phyloP scores from a whole-genome alignment of 1,139 yeast species.

The Lodderomyces jiufengensis region DNA sequence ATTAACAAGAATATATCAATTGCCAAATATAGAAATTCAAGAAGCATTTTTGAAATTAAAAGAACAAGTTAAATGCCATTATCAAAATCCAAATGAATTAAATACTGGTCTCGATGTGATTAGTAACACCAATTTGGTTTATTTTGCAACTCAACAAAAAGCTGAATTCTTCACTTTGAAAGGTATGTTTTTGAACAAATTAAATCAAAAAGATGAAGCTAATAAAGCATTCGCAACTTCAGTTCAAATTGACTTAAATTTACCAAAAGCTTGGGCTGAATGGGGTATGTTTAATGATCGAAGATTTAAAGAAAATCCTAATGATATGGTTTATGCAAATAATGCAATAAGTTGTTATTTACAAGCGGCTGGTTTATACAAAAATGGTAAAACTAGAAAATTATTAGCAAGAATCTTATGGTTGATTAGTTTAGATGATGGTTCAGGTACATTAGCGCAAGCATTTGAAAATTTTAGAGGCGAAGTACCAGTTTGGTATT shows the following conservation, averaged over 20 bases:
- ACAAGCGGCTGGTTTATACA: constrained; percentile 96
- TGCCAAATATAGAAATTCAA: constrained; percentile 97
- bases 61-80: constrained; percentile 97
- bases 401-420: constrained; percentile 86
- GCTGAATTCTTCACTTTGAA: constrained; percentile 96
- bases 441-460: constrained; percentile 72
- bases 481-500: constrained; percentile 98
- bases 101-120: constrained; percentile 96
- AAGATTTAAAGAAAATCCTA: constrained; percentile 79
- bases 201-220: constrained; percentile 89
- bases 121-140: constrained; percentile 91
- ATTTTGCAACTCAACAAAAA: constrained; percentile 95
- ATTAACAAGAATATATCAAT: constrained; percentile 85
- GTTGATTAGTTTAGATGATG: constrained; percentile 90
- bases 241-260: constrained; percentile 86
- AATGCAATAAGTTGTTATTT: constrained; percentile 94
- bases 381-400: constrained; percentile 86
- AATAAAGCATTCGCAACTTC: constrained; percentile 97
- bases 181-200: constrained; percentile 94
- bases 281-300: constrained; percentile 97
- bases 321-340: constrained; percentile 80
- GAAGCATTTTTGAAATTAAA: constrained; percentile 94
- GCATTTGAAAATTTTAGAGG: constrained; percentile 93
- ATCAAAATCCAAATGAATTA: constrained; percentile 80
- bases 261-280: constrained; percentile 99